These are phyloP conservation scores for Davidsoniella virescens DNA, from an alignment of 2,329 filamentous ascomycete species.

Conservation along the genomic window DNA sequence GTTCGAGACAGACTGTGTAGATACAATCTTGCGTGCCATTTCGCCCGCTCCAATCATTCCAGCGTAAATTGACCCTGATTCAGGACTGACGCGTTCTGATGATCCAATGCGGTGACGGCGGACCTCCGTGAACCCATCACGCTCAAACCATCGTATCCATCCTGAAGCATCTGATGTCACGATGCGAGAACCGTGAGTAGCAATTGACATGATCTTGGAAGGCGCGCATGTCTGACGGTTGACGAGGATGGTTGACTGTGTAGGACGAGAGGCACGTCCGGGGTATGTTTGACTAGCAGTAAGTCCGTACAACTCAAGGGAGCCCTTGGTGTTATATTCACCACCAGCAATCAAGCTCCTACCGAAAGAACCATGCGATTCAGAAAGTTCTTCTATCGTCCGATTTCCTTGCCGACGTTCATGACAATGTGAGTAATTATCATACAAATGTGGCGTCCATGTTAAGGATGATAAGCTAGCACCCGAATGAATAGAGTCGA, in stretches of 20 bases:
- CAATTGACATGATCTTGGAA: constrained; percentile 67
- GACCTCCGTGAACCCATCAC: constrained; percentile 55
- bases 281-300: constrained; percentile 15
- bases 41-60: constrained; percentile 44
- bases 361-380: constrained; percentile 26
- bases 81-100: constrained; percentile 26
- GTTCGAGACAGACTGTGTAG: constrained; percentile 29
- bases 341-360: constrained; percentile 67
- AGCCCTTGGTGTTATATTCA: constrained; percentile 83
- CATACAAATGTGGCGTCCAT: constrained; percentile 1
- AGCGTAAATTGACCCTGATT: constrained; percentile 33
- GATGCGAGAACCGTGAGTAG: constrained; percentile 64
- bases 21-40: constrained; percentile 64
- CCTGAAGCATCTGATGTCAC: constrained; percentile 76
- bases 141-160: constrained; percentile 76
- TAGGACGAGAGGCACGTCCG: background rate
- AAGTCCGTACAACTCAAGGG: constrained; percentile 70
- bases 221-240: constrained; percentile 73
- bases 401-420: constrained; percentile 20
- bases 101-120: constrained; percentile 38
- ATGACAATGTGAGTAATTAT: background rate
- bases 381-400: background rate
- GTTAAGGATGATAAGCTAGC: constrained; percentile 60
- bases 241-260: constrained; percentile 1
- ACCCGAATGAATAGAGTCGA: constrained; percentile 68